A percentile compares a stretch with the other conserved stretches of the same genome.
Evolutionary conservation across 768 basidiomycete species (phyloP).

Genomic region (Floccularia luteovirens): DNA sequence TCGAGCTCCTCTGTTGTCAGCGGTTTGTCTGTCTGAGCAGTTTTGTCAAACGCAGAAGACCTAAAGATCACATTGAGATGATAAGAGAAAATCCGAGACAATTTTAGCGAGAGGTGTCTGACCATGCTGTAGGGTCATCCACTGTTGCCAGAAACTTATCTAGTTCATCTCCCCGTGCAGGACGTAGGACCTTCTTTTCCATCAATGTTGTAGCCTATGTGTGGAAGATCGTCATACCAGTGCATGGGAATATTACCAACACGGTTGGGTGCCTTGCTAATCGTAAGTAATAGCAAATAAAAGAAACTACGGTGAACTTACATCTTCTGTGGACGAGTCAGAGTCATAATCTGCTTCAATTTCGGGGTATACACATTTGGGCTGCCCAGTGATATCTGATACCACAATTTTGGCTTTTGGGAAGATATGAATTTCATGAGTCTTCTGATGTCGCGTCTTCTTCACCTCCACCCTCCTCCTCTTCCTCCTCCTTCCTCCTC

Average conservation of each 20-base stretch:
- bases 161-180: conserved; percentile 92
- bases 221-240: conserved; percentile 99
- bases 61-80: conserved; percentile 24
- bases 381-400: conserved; percentile 79
- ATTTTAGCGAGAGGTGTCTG: too few relatives aligned
- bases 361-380: conserved; percentile 77
- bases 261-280: conserved; percentile 81
- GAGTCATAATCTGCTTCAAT: conserved; percentile 90
- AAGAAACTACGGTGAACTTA: conserved; percentile 26
- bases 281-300: conserved; percentile 7
- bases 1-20: conserved; percentile 89
- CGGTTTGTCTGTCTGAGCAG: conserved; percentile 76
- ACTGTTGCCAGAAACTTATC: conserved; percentile 94
- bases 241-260: conserved; percentile 94
- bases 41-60: conserved; percentile 92
- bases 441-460: conserved; percentile 32
- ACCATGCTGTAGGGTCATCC: conserved; percentile 90
- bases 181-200: conserved; percentile 91
- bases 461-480: conserved; percentile 33
- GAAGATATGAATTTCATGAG: conserved; percentile 38
- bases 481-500: conserved; percentile 26
- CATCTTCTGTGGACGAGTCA: conserved; percentile 89
- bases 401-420: conserved; percentile 63
- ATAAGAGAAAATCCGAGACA: not conserved
- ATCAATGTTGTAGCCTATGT: conserved; percentile 93